Base-by-base conservation (phyloP, 2,329 filamentous ascomycete species). In the Claviceps sp. region DNA sequence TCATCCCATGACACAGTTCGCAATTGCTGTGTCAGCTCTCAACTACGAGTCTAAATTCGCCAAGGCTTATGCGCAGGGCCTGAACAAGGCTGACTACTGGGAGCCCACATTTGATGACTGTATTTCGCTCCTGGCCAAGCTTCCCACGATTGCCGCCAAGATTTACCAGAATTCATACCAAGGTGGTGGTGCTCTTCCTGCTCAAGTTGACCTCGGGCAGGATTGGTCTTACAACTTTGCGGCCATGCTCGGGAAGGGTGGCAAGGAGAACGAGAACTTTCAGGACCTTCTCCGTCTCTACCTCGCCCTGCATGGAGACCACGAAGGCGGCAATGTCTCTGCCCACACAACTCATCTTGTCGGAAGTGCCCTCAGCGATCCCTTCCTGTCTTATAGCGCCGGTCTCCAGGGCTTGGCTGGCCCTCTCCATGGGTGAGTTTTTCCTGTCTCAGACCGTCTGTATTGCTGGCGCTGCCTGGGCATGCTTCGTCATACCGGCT, bases 151-250 rank as follows among this genome's bases (percentile, higher is more conserved):
- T 60, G 93, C 93, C 30, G 93, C 93, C 54, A 94, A 95, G 71
- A 96, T 98, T 65, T 96, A 98, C 77, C 88, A 95, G 64, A 93
- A 93, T 69, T 76, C 88, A 57, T 87, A 93, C 78, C 75, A 80
- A 60, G 81, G 90, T 67, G 78, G 77, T 53, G 83, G 85, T 63
- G 74, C 86, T 58, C 75, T 95, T 56, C 82, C 88, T 8, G 79
- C 84, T 60, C 74, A 86, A 67, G 75, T 94, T 48, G 90, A 98
- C 62, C 70, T 81, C 53, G 78, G 85, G 60, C 88, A 96, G 72
- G 93, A 98, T 71, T 98, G 93, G 93, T 85, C 90, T 0, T 95
- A 96, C 77, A 98, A 98, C 78, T 98, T 96, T 64, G 93, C 93
- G 46, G 87, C 89, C 58, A 89, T 97, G 82, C 80, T 97, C 51